phyloP scores from a whole-genome alignment of 768 basidiomycete genomes.

The Lyophyllum semitale region DNA sequence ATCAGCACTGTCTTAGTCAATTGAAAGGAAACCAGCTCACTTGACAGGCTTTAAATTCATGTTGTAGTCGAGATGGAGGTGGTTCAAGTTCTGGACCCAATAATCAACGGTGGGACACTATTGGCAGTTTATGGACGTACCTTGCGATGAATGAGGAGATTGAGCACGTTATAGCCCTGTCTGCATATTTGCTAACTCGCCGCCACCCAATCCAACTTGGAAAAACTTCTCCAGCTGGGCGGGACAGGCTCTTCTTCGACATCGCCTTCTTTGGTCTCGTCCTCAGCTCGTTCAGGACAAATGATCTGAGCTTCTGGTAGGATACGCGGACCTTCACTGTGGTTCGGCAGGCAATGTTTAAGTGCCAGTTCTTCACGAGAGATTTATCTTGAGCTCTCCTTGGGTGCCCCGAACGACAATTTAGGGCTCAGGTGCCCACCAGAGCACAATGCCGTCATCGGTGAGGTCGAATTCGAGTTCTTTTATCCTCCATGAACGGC shows the following conservation, averaged over 20 bases:
- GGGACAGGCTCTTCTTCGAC: constrained; percentile 97
- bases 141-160: constrained; percentile 98
- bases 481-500: constrained; percentile 81
- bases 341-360: constrained; percentile 95
- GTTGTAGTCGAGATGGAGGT: constrained; percentile 96
- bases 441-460: constrained; percentile 94
- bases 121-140: constrained; percentile 33
- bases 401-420: constrained; percentile 88
- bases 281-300: too few species aligned
- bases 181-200: too few species aligned
- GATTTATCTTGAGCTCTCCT: constrained; percentile 94
- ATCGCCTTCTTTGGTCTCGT: constrained; percentile 94
- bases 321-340: constrained; percentile 99
- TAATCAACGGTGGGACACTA: not conserved
- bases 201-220: too few species aligned
- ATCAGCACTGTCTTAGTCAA: not conserved
- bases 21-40: constrained; percentile 32
- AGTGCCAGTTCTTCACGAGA: constrained; percentile 98
- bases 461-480: constrained; percentile 88
- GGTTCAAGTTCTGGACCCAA: constrained; percentile 91
- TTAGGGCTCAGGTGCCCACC: constrained; percentile 99
- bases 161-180: constrained; percentile 99
- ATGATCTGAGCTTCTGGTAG: constrained; percentile 98
- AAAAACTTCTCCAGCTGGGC: constrained; percentile 98
- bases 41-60: constrained; percentile 98